phyloP scores from a whole-genome alignment of 2,329 filamentous ascomycete genomes.

The Penicillium sp. region DNA sequence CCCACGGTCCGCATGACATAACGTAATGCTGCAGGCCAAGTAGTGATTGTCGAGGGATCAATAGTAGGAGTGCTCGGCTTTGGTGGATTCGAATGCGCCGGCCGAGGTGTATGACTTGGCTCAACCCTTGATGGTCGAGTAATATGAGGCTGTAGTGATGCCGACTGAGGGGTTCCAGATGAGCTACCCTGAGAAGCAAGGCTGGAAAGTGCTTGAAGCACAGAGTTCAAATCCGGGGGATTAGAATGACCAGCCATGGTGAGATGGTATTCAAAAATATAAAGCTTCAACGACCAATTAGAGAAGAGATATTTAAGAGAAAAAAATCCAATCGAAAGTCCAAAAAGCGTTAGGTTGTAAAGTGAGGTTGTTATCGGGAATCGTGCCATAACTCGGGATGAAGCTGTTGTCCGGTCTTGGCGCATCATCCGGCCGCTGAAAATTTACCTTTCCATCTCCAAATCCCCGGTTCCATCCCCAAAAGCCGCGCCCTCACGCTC shows the following conservation, averaged over 20 bases:
- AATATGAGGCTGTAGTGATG: neutral
- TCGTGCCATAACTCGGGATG: neutral
- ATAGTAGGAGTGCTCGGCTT: constrained; percentile 9
- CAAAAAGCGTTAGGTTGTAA: neutral
- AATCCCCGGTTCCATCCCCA: constrained; percentile 8
- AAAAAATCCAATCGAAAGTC: neutral
- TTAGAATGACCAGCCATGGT: constrained; percentile 24
- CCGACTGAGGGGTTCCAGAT: neutral
- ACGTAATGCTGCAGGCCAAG: constrained; percentile 53
- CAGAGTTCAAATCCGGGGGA: constrained; percentile 39
- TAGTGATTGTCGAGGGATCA: constrained; percentile 51
- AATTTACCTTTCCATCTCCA: constrained; percentile 26
- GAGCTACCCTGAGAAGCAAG: constrained; percentile 25
- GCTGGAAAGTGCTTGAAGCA: constrained; percentile 44
- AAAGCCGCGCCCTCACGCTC: constrained; percentile 10
- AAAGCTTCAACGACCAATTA: neutral
- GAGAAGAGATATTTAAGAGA: neutral
- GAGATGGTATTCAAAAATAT: neutral
- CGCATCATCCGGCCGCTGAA: constrained; percentile 21
- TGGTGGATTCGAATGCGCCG: constrained; percentile 1
- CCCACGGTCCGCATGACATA: constrained; percentile 53
- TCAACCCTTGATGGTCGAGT: neutral
- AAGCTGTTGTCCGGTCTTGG: constrained; percentile 22
- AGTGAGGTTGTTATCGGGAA: constrained; percentile 11
- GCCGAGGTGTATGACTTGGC: neutral